phyloP scores from a whole-genome alignment of 805 yeast genomes.

The Candida namnaoensis region DNA sequence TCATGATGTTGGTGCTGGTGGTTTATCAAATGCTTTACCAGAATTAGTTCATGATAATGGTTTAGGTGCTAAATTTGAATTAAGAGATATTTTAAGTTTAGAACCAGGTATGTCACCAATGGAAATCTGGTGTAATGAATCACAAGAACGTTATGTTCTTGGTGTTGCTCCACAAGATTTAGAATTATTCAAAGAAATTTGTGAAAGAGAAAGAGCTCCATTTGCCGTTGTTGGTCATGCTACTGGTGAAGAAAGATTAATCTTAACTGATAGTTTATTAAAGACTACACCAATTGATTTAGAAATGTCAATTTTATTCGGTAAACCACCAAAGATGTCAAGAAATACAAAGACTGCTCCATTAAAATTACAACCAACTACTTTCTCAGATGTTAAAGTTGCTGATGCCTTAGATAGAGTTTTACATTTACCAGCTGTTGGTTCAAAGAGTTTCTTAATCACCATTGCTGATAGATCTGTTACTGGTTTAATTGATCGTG shows the following conservation, averaged over 20 bases:
- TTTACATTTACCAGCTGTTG: conserved; percentile 85
- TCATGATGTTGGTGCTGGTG: conserved; percentile 99
- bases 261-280: conserved; percentile 72
- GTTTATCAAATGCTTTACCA: conserved; percentile 93
- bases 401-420: conserved; percentile 74
- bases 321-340: conserved; percentile 95
- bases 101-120: conserved; percentile 99
- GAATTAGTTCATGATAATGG: conserved; percentile 96
- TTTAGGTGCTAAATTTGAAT: conserved; percentile 87
- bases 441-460: conserved; percentile 87
- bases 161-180: conserved; percentile 82
- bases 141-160: conserved; percentile 95
- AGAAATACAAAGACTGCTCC: conserved; percentile 61
- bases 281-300: conserved; percentile 87
- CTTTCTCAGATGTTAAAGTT: conserved; percentile 30
- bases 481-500: conserved; percentile 94
- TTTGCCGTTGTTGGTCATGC: conserved; percentile 95
- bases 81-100: conserved; percentile 80
- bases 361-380: conserved; percentile 34
- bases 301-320: conserved; percentile 91
- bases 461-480: conserved; percentile 99
- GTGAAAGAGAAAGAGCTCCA: conserved; percentile 94
- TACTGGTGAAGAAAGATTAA: conserved; percentile 73
- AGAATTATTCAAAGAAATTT: conserved; percentile 62
- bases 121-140: conserved; percentile 99